Percentiles rank a stretch among this genome's conserved stretches.
Conservation (phyloP, 208 protist genomes). For the Acanthamoeba healyi region DNA sequence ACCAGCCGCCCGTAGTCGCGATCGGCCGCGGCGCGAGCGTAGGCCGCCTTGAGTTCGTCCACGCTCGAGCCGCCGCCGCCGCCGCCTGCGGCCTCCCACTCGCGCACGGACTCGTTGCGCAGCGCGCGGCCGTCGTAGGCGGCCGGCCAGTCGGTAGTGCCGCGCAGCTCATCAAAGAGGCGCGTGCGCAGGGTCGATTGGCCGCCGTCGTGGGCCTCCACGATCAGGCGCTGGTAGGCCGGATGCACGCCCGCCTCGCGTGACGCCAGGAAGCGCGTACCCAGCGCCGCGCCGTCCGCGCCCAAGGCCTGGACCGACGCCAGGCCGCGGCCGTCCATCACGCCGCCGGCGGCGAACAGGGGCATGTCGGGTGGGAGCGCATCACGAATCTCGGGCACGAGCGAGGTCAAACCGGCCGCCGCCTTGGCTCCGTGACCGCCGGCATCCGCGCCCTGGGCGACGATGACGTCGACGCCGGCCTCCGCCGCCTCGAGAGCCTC, state of each 20-base stretch:
- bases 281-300: conserved; percentile 35
- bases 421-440: conserved; percentile 14
- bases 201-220: conserved; percentile 19
- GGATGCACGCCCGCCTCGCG: neutral
- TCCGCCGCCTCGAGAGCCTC: conserved; percentile 26
- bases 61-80: no score
- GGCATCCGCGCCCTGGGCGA: conserved; percentile 39
- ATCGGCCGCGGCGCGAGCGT: neutral
- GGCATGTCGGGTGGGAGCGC: neutral
- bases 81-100: neutral
- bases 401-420: neutral
- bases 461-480: conserved; percentile 30
- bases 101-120: conserved; percentile 15
- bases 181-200: conserved; percentile 22
- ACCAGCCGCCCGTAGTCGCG: conserved; percentile 34
- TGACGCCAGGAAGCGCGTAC: conserved; percentile 38
- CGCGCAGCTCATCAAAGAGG: conserved; percentile 54
- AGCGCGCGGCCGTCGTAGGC: conserved; percentile 46
- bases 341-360: conserved; percentile 30
- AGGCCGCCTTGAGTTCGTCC: neutral
- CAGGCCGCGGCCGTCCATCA: conserved; percentile 63
- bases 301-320: conserved; percentile 9
- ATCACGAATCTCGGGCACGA: conserved; percentile 43
- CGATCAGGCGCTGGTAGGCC: neutral
- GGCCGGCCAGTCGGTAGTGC: conserved; percentile 28